These are phyloP conservation scores for Neurospora sp. DNA, from an alignment of 2,329 filamentous ascomycete species.

Conservation along the genomic window DNA sequence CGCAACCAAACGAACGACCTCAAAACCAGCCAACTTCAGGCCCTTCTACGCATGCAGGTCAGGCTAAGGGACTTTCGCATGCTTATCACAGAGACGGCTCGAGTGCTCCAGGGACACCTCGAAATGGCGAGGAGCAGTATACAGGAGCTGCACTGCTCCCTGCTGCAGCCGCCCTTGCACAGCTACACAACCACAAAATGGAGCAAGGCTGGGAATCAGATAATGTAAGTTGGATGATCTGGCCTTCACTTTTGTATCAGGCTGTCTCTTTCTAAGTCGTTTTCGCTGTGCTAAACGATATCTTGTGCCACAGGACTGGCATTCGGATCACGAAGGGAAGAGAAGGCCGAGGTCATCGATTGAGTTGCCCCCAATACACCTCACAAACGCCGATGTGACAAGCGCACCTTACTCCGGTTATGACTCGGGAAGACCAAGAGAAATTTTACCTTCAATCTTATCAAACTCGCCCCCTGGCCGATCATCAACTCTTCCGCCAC, in stretches of 20 bases:
- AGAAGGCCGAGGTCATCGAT: constrained; percentile 57
- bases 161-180: constrained; percentile 77
- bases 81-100: constrained; percentile 57
- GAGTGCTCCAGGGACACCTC: constrained; percentile 57
- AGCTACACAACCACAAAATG: constrained; percentile 67
- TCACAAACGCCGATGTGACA: constrained; percentile 49
- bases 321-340: constrained; percentile 59
- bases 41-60: constrained; percentile 19
- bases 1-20: constrained; percentile 49
- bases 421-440: constrained; percentile 52
- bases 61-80: constrained; percentile 45
- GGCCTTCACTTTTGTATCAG: background rate
- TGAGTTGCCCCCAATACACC: constrained; percentile 61
- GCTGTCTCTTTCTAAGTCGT: constrained; percentile 1
- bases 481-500: constrained; percentile 77
- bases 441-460: constrained; percentile 74
- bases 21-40: constrained; percentile 25
- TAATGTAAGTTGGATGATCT: constrained; percentile 43
- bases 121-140: constrained; percentile 60
- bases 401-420: constrained; percentile 63
- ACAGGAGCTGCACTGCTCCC: constrained; percentile 52
- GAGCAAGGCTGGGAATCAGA: constrained; percentile 72
- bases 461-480: constrained; percentile 74
- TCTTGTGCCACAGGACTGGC: constrained; percentile 46
- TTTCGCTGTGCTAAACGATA: constrained; percentile 7